Evolutionary conservation across 2,329 filamentous ascomycete genomes (phyloP), one percentile per base, ranked within the genome.

Genomic region (Penicillium sp.): DNA sequence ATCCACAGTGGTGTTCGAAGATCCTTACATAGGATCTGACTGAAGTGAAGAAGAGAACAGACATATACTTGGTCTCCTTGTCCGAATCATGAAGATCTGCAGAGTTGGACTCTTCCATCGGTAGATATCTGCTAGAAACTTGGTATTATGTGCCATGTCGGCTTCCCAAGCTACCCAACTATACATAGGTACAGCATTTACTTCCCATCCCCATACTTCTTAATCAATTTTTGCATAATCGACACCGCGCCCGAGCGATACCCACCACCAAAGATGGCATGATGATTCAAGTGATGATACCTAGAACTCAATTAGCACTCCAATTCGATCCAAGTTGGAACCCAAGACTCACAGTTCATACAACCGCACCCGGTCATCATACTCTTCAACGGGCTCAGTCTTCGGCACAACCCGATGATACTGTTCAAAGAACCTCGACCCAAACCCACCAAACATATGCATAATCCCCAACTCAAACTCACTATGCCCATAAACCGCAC

Each of bases 401-500:
- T 86, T 94, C 0, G 86, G 85, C 38, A 90, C 82, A 20, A 89
- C 62, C 31, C 73, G 66, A 64, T 87, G 80, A 65, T 96, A 97
- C 63, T 93, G 87, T 26, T 77, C 77, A 75, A 86, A 82, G 60
- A 95, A 95, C 1, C 62, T 67, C 0, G 67, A 59, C 0, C 82
- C 82, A 67, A 94, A 95, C 0, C 91, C 91, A 0, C 90, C 90
- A 76, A 96, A 97, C 89, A 96, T 95, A 42, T 79, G 80, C 89
- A 96, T 96, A 56, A 95, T 95, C 0, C 91, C 91, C 42, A 95
- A 72, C 57, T 96, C 91, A 67, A 85, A 96, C 72, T 97, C 91
- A 1, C 78, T 85, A 65, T 96, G 90, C 1, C 85, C 88, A 62
- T 94, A 96, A 53, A 86, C 86, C 34, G 82, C 79, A 2, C 85